A percentile compares a stretch with the other conserved stretches of the same genome.
phyloP scores from a whole-genome alignment of 2,329 filamentous ascomycete genomes.

The Fusarium caatingaense region DNA sequence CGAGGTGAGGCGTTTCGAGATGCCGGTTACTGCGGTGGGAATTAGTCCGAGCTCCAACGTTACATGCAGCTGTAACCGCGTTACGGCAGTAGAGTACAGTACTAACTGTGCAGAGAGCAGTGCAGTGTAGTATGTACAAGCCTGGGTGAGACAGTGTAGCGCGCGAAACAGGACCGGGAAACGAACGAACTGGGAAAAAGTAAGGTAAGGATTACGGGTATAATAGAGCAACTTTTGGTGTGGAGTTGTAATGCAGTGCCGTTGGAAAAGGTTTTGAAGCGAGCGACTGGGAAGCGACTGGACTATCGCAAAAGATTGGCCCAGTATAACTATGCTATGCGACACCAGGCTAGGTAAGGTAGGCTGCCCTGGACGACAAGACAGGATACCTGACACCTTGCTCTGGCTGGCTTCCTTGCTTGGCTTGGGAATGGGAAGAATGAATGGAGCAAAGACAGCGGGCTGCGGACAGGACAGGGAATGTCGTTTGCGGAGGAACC shows the following conservation, averaged over 20 bases:
- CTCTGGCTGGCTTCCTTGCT: background rate
- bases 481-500: slow-evolving; percentile 33
- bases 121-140: slow-evolving; percentile 19
- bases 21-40: slow-evolving; percentile 45
- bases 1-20: slow-evolving; percentile 49
- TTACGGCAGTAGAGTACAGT: slow-evolving; percentile 12
- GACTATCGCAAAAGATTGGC: slow-evolving; percentile 21
- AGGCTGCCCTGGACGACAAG: slow-evolving; percentile 32
- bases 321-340: slow-evolving; percentile 8
- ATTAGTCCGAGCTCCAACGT: slow-evolving; percentile 42
- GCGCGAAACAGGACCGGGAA: slow-evolving; percentile 7
- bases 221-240: slow-evolving; percentile 22
- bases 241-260: slow-evolving; percentile 28
- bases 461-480: slow-evolving; percentile 24
- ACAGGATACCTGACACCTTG: slow-evolving; percentile 19
- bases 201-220: slow-evolving; percentile 13
- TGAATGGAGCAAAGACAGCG: slow-evolving; percentile 9
- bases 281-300: slow-evolving; percentile 30
- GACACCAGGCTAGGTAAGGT: background rate
- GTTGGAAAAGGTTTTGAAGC: slow-evolving; percentile 31
- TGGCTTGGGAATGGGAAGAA: slow-evolving; percentile 12
- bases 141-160: slow-evolving; percentile 26
- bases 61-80: slow-evolving; percentile 42
- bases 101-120: background rate
- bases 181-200: slow-evolving; percentile 10